A percentile compares a stretch with the other conserved stretches of the same genome.
Conservation (phyloP, 352 stramenopile genomes). For the Discostella stelligera region DNA sequence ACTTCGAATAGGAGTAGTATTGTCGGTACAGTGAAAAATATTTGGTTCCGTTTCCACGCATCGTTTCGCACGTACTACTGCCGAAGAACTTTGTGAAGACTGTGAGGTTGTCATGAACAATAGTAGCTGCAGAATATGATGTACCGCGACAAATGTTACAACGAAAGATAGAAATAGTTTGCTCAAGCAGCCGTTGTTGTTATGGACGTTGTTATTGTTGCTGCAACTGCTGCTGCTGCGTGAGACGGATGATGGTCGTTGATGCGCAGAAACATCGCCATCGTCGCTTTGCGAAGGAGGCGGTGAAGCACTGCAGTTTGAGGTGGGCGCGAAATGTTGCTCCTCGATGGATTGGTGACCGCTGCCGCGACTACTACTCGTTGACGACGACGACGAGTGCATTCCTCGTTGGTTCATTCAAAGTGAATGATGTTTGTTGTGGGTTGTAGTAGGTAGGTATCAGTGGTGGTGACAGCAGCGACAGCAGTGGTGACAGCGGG, state of each 20-base stretch:
- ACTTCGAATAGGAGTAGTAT: background rate
- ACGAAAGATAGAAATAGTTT: constrained; percentile 1
- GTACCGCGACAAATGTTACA: background rate
- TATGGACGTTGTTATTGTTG: background rate
- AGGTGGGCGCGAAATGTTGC: no score
- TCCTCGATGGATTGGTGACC: no score
- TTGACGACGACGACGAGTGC: no score
- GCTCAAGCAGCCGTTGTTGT: background rate
- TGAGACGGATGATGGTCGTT: background rate
- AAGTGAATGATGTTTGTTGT: no score
- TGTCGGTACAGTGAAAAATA: constrained; percentile 7
- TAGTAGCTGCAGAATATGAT: background rate
- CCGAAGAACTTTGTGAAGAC: background rate
- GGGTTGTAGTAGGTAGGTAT: no score
- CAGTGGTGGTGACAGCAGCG: no score
- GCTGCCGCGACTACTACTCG: no score
- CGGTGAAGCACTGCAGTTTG: no score
- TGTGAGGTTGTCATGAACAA: background rate
- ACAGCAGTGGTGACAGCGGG: no score
- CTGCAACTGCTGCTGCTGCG: no score
- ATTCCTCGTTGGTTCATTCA: no score
- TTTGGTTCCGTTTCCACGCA: constrained; percentile 8
- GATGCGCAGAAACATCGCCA: background rate
- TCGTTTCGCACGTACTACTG: background rate
- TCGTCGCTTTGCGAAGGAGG: no score